Evolutionary conservation across 2,329 filamentous ascomycete genomes (phyloP), one percentile per base, ranked within the genome.

Genomic region (Scytalidium lignicola): DNA sequence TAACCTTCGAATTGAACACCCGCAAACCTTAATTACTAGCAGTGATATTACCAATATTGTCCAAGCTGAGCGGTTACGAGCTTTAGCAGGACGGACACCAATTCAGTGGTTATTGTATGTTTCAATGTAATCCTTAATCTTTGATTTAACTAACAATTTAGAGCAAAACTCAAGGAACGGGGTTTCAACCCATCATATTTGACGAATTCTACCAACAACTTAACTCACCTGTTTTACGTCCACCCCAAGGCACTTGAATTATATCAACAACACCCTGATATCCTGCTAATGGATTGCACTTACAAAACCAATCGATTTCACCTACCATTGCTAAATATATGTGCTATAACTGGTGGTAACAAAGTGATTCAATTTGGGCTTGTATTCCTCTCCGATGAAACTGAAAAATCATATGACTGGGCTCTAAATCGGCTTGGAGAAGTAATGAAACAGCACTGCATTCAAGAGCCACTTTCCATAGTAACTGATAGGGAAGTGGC

Each of bases 61-160:
- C 19, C 41, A 43, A 20, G 21, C 4, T 23, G 19, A 17, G 18
- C 9, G 8, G 9, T 21, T 6, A 46, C 39, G 21, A 46, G 17
- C 28, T n/a, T 26, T 46, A 26, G 43, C 4, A 6, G 28, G 28
- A 8, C 9, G 18, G 17, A 46, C n/a, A 18, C 28, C 28, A n/a
- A 46, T 37, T 28, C n/a, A 28, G 17, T 46, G 26, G 43, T 26
- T 46, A n/a, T 43, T 43, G 41, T 43, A 21, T 19, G 17, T 21
- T 26, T 26, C 5, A 46, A 37, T 22, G 28, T n/a, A 10, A 4
- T 17, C 7, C 28, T 15, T n/a, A 5, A n/a, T 6, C n/a, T 26
- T 40, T 32, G 4, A 5, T 5, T 12, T 17, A n/a, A n/a, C 21
- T n/a, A 12, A n/a, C 9, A 9, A 46, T 37, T 17, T 15, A 15